Evolutionary conservation across 177 flowering plant species (phyloP).

Genomic region (Vitis hybrid): DNA sequence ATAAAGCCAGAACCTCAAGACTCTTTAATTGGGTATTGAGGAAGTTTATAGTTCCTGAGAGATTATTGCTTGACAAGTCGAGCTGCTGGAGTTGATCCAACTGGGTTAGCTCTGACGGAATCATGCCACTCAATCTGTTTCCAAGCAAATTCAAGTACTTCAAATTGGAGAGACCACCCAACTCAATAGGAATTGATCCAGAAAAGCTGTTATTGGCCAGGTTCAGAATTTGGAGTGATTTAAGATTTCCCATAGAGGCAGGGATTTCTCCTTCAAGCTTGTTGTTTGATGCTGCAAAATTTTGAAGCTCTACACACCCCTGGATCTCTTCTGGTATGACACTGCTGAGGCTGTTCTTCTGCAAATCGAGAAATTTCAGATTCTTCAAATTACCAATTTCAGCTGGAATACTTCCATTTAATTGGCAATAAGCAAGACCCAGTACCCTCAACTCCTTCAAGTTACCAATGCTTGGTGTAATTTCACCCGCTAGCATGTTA

Average conservation of each 20-base stretch:
- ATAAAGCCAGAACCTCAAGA: constrained; percentile 57
- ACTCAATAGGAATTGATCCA: constrained; percentile 62
- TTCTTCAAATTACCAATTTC: constrained; percentile 73
- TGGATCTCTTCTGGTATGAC: constrained; percentile 58
- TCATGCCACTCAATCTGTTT: constrained; percentile 57
- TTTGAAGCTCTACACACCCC: constrained; percentile 51
- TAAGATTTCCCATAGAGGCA: constrained; percentile 47
- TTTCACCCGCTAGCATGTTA: constrained; percentile 59
- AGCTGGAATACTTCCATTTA: constrained; percentile 76
- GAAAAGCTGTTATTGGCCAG: constrained; percentile 76
- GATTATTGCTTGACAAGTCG: constrained; percentile 71
- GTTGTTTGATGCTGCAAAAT: constrained; percentile 70
- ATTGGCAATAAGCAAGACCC: constrained; percentile 65
- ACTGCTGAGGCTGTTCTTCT: constrained; percentile 65
- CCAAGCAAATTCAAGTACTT: constrained; percentile 77
- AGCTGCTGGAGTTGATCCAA: constrained; percentile 54
- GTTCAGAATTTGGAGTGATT: constrained; percentile 54
- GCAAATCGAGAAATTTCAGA: constrained; percentile 65
- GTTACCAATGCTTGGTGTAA: constrained; percentile 52
- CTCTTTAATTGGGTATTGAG: constrained; percentile 34
- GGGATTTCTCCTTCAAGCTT: constrained; percentile 68
- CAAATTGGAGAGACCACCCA: constrained; percentile 52
- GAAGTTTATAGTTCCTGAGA: constrained; percentile 58
- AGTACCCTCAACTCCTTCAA: constrained; percentile 57
- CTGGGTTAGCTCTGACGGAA: constrained; percentile 59